Conservation (phyloP, 768 basidiomycete species). For the Imleria badia region DNA sequence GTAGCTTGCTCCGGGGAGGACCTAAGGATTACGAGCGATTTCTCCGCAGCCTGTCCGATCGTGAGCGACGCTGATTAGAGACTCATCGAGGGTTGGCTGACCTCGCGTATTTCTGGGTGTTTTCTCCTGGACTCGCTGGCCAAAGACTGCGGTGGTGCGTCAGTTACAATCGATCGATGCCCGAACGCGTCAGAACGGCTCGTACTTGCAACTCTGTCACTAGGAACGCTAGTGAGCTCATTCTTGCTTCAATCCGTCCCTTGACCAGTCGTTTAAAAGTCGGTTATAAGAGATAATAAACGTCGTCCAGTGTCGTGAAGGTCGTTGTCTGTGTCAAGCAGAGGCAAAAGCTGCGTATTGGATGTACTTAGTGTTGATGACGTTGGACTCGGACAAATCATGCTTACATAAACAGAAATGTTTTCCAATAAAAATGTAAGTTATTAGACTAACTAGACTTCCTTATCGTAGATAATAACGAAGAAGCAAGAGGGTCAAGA, state of each 20-base stretch:
- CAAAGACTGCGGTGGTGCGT: slow-evolving; percentile 55
- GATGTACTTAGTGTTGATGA: not conserved
- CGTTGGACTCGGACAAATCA: not conserved
- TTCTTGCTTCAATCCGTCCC: slow-evolving; percentile 18
- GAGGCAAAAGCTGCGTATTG: not conserved
- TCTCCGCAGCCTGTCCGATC: slow-evolving; percentile 71
- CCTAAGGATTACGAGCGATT: slow-evolving; percentile 75
- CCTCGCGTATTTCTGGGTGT: slow-evolving; percentile 93
- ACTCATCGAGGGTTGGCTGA: slow-evolving; percentile 29
- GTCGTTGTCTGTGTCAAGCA: not conserved
- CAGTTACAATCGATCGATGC: not conserved
- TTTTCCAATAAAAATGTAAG: too few relatives aligned
- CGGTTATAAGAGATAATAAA: not conserved
- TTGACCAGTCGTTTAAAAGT: not conserved
- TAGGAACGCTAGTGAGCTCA: slow-evolving; percentile 70
- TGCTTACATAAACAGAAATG: slow-evolving; percentile 9
- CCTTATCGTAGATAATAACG: not conserved
- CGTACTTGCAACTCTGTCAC: slow-evolving; percentile 72
- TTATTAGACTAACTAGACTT: too few relatives aligned
- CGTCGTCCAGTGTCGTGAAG: not conserved
- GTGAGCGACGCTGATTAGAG: slow-evolving; percentile 7
- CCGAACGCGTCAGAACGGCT: not conserved
- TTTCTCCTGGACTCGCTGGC: slow-evolving; percentile 86
- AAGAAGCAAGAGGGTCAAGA: not conserved
- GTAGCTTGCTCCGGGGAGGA: slow-evolving; percentile 82